phyloP scores from a whole-genome alignment of 164 flowering plant species.

The Hamamelis virginiana region DNA sequence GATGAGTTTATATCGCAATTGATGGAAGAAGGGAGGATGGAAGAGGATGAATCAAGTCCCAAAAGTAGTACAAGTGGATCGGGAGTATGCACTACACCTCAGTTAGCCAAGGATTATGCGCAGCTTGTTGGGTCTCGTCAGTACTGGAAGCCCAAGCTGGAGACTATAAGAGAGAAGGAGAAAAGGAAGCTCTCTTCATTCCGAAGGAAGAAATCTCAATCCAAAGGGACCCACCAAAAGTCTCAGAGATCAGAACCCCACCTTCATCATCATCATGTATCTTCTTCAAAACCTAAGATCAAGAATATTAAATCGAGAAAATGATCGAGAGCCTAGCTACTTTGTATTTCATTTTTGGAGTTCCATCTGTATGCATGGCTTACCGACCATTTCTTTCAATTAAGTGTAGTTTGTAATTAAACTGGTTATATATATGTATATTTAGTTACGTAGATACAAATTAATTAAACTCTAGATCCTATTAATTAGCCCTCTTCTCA shows the following conservation, averaged over 20 bases:
- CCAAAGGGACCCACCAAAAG: not conserved
- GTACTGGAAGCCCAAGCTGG: constrained; percentile 65
- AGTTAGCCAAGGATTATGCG: constrained; percentile 54
- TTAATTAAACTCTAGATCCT: too few relatives aligned
- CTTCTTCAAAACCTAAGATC: not conserved
- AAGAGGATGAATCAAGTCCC: not conserved
- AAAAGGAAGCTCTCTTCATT: constrained; percentile 13
- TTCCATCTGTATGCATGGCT: too few relatives aligned
- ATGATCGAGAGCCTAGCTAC: too few relatives aligned
- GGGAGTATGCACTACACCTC: constrained; percentile 47
- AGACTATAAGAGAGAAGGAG: constrained; percentile 47
- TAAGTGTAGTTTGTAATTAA: too few relatives aligned
- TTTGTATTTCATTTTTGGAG: not conserved
- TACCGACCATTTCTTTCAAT: too few relatives aligned
- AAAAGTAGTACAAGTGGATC: constrained; percentile 4
- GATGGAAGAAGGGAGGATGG: constrained; percentile 21
- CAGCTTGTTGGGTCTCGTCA: constrained; percentile 44
- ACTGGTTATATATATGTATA: too few relatives aligned
- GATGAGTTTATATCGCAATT: constrained; percentile 61
- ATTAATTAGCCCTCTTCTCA: too few relatives aligned
- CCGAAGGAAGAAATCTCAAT: constrained; percentile 12
- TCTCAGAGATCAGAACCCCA: not conserved
- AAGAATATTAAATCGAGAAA: not conserved
- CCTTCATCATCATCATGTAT: not conserved
- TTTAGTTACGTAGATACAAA: too few relatives aligned